Conservation (phyloP, 2,329 filamentous ascomycete genomes). For the Spiromastix sp. region DNA sequence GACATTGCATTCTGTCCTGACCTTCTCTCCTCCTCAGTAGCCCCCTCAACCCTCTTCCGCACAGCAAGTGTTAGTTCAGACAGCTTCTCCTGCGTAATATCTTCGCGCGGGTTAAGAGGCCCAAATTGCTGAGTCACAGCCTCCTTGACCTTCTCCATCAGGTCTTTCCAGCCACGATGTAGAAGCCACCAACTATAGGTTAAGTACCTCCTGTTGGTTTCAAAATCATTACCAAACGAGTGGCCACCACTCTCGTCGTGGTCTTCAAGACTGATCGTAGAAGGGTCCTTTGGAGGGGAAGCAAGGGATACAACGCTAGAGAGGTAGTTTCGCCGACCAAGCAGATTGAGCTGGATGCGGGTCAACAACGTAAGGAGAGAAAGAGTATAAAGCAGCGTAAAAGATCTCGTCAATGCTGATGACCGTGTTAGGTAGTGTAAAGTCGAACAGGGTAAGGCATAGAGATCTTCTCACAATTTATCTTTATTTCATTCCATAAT, state of each 20-base stretch:
- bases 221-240: constrained; percentile 83
- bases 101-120: constrained; percentile 76
- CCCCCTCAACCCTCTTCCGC: constrained; percentile 73
- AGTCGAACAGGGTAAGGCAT: no score
- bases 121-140: constrained; percentile 86
- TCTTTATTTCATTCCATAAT: constrained; percentile 95
- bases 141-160: constrained; percentile 71
- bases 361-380: constrained; percentile 85
- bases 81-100: constrained; percentile 70
- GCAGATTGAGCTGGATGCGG: constrained; percentile 89
- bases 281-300: constrained; percentile 56
- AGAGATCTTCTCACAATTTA: constrained; percentile 83
- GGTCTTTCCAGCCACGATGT: constrained; percentile 75
- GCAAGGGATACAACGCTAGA: constrained; percentile 90
- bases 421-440: constrained; percentile 6
- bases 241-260: constrained; percentile 85
- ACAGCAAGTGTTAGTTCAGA: constrained; percentile 74
- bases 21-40: constrained; percentile 52
- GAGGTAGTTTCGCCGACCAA: constrained; percentile 88
- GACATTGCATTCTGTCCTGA: no score
- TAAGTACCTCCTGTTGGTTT: constrained; percentile 88
- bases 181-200: constrained; percentile 98
- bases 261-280: constrained; percentile 82
- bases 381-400: constrained; percentile 86
- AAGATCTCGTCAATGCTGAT: constrained; percentile 75